These are phyloP conservation scores for Waltergamsia citrina DNA, from an alignment of 2,329 filamentous ascomycete species.

Conservation along the genomic window DNA sequence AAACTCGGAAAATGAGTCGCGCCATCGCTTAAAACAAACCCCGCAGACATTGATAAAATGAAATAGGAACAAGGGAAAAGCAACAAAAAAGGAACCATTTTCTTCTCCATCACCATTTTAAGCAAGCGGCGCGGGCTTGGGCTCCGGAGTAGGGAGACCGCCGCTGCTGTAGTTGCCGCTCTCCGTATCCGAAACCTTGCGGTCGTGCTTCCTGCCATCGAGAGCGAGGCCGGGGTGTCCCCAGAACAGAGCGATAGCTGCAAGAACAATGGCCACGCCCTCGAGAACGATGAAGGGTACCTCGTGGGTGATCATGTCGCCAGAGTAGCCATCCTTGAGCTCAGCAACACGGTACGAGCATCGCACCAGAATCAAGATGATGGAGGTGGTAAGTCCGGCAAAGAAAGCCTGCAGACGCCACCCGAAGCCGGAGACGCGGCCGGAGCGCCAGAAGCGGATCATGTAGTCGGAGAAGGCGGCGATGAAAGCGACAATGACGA, in stretches of 20 bases:
- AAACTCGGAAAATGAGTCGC: too few species aligned
- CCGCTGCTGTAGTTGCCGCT: background rate
- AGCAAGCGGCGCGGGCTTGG: too few species aligned
- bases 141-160: too few species aligned
- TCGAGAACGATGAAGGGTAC: constrained; percentile 43
- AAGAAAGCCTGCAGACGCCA: constrained; percentile 35
- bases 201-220: constrained; percentile 6
- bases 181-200: background rate
- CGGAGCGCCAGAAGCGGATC: constrained; percentile 25
- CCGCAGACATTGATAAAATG: too few species aligned
- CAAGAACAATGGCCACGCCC: constrained; percentile 28
- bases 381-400: constrained; percentile 39
- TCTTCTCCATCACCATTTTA: too few species aligned
- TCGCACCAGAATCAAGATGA: constrained; percentile 50
- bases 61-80: too few species aligned
- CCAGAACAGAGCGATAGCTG: constrained; percentile 23
- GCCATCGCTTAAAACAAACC: too few species aligned
- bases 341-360: constrained; percentile 58
- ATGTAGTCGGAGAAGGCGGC: constrained; percentile 39
- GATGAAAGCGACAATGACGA: constrained; percentile 43
- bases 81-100: too few species aligned
- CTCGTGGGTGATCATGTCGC: constrained; percentile 43
- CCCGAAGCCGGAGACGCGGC: constrained; percentile 11
- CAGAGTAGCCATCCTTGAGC: constrained; percentile 52
- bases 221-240: constrained; percentile 33